A percentile compares a stretch with the other conserved stretches of the same genome.
phyloP scores from a whole-genome alignment of 176 grass and related monocot species.

The Oryza australiensis region DNA sequence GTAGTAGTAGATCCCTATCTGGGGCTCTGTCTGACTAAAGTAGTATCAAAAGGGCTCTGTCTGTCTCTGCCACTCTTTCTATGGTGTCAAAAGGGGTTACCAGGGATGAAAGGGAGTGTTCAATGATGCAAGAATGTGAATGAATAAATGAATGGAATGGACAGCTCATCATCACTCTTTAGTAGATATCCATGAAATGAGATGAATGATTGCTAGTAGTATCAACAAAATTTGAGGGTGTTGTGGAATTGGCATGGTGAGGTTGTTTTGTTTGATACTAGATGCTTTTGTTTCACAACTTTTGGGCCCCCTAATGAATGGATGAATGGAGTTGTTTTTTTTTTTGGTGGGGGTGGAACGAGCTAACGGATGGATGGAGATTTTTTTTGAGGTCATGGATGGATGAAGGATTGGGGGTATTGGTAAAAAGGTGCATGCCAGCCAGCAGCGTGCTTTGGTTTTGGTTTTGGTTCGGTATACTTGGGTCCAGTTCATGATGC shows the following conservation, averaged over 20 bases:
- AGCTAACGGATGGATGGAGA: not conserved
- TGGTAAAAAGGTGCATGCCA: not conserved
- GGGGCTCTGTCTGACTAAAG: not conserved
- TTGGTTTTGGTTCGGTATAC: not conserved
- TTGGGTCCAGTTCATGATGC: no score
- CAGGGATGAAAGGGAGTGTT: conserved; percentile 12
- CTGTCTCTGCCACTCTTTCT: not conserved
- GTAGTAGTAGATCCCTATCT: not conserved
- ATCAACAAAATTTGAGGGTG: not conserved
- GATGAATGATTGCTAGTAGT: not conserved
- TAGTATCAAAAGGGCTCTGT: conserved; percentile 16
- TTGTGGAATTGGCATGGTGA: not conserved
- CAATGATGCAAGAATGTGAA: not conserved
- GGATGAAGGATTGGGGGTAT: not conserved
- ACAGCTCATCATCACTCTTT: not conserved
- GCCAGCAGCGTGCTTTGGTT: no score
- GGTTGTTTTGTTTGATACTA: conserved; percentile 5
- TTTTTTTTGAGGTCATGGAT: not conserved
- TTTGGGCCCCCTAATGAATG: conserved; percentile 1
- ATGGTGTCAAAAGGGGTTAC: conserved; percentile 1
- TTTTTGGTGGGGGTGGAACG: no score
- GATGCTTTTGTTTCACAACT: conserved; percentile 7
- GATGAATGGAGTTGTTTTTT: not conserved
- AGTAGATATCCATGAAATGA: not conserved
- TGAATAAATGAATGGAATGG: not conserved